phyloP scores from a whole-genome alignment of 257 asterid species.

The Cordia subcordata region DNA sequence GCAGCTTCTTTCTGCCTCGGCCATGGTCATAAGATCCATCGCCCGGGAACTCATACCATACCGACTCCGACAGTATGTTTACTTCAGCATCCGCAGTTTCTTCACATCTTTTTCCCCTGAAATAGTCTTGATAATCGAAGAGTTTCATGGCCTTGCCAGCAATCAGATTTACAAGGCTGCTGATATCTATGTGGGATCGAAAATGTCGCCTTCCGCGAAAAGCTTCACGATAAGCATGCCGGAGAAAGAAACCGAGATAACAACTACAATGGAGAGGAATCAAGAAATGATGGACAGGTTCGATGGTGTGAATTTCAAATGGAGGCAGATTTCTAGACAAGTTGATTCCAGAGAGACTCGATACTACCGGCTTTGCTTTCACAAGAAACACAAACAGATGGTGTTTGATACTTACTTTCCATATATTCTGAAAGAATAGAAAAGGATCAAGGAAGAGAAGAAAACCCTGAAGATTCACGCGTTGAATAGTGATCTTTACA shows the following conservation, averaged over 20 bases:
- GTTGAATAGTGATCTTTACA: slow-evolving; percentile 17
- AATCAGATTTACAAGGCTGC: slow-evolving; percentile 42
- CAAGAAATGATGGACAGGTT: slow-evolving; percentile 28
- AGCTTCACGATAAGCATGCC: slow-evolving; percentile 31
- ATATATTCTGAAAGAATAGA: slow-evolving; percentile 21
- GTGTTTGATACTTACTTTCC: slow-evolving; percentile 38
- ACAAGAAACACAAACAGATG: slow-evolving; percentile 29
- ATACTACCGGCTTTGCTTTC: slow-evolving; percentile 31
- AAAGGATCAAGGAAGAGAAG: slow-evolving; percentile 20
- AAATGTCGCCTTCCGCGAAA: slow-evolving; percentile 21
- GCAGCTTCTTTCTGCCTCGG: slow-evolving; percentile 49
- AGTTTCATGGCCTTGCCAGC: slow-evolving; percentile 28
- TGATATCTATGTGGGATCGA: slow-evolving; percentile 32
- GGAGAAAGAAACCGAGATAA: slow-evolving; percentile 32
- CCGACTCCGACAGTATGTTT: slow-evolving; percentile 27
- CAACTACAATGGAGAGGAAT: slow-evolving; percentile 28
- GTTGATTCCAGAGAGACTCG: slow-evolving; percentile 5
- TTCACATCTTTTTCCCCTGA: slow-evolving; percentile 31
- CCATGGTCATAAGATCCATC: slow-evolving; percentile 41
- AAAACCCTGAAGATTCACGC: slow-evolving; percentile 38
- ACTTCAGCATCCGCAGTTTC: slow-evolving; percentile 15
- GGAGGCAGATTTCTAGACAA: slow-evolving; percentile 33
- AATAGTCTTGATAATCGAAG: slow-evolving; percentile 33
- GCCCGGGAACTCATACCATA: slow-evolving; percentile 34
- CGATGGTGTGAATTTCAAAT: slow-evolving; percentile 26